Conservation (phyloP, 2,329 filamentous ascomycete species). For the Monilinia polystroma region DNA sequence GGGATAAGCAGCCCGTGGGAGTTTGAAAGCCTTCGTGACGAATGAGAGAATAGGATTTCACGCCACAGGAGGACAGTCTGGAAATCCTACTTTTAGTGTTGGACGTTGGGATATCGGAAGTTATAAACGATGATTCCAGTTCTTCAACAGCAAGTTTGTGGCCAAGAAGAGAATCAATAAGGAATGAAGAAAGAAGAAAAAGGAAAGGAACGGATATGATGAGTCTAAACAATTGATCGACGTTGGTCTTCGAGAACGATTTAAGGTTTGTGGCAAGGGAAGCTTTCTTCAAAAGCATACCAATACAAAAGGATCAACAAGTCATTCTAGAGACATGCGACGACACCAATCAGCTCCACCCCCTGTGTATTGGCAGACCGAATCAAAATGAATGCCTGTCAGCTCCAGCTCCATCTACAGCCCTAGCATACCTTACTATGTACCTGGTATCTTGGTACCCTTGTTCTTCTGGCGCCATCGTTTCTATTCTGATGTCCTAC, state of each 20-base stretch:
- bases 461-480: slow-evolving; percentile 32
- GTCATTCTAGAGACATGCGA: slow-evolving; percentile 29
- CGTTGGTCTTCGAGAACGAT: slow-evolving; percentile 19
- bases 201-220: slow-evolving; percentile 4
- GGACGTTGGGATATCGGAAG: slow-evolving; percentile 23
- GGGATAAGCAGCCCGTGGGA: slow-evolving; percentile 35
- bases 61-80: slow-evolving; percentile 34
- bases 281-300: slow-evolving; percentile 30
- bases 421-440: slow-evolving; percentile 32
- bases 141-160: slow-evolving; percentile 23
- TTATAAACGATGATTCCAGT: slow-evolving; percentile 21
- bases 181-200: slow-evolving; percentile 14
- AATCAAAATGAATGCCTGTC: slow-evolving; percentile 37
- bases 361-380: slow-evolving; percentile 31
- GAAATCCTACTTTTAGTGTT: slow-evolving; percentile 26
- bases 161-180: neutral
- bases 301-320: slow-evolving; percentile 33
- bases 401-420: slow-evolving; percentile 34
- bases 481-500: slow-evolving; percentile 35
- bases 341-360: slow-evolving; percentile 37
- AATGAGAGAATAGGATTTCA: slow-evolving; percentile 33
- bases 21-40: slow-evolving; percentile 33
- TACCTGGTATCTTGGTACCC: slow-evolving; percentile 29
- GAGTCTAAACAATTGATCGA: slow-evolving; percentile 8
- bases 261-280: slow-evolving; percentile 27